Percentiles rank a stretch among this genome's conserved stretches.
Evolutionary conservation across 441 rosid genomes (phyloP).

Genomic region (Eruca vesicaria): DNA sequence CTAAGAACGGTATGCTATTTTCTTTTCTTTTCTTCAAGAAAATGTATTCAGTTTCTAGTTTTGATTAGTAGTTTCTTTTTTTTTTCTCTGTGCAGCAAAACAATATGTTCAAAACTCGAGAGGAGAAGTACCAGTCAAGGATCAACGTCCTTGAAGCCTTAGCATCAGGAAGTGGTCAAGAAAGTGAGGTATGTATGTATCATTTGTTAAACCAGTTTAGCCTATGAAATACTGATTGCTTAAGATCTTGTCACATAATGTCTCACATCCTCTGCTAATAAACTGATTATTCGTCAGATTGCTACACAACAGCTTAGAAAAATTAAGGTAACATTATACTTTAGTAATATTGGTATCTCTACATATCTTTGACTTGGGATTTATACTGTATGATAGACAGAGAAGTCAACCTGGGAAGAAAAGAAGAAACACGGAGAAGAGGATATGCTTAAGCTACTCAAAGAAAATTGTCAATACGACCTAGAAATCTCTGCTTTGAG

Average conservation of each 20-base stretch:
- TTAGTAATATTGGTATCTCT: neutral
- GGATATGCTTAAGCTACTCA: conserved; percentile 39
- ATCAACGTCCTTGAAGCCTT: conserved; percentile 82
- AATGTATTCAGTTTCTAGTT: neutral
- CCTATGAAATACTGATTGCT: neutral
- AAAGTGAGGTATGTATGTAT: conserved; percentile 61
- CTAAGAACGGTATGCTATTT: conserved; percentile 79
- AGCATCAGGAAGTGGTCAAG: conserved; percentile 66
- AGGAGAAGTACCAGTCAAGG: conserved; percentile 62
- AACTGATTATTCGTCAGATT: conserved; percentile 34
- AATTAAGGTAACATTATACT: conserved; percentile 44
- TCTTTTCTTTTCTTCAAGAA: neutral
- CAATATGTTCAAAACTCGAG: conserved; percentile 57
- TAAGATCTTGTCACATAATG: neutral
- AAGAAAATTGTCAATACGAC: conserved; percentile 48
- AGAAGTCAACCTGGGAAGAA: conserved; percentile 51
- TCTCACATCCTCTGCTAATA: conserved; percentile 13
- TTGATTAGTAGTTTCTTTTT: conserved; percentile 8
- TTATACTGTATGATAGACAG: conserved; percentile 42
- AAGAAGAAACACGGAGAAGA: conserved; percentile 47
- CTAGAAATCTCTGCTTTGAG: conserved; percentile 46
- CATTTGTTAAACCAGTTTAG: neutral
- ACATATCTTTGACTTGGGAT: neutral
- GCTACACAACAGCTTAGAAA: conserved; percentile 49
- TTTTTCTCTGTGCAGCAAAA: conserved; percentile 69